A percentile compares a stretch with the other conserved stretches of the same genome.
These are phyloP conservation scores for Hapsidospora chrysogenum DNA, from an alignment of 495 filamentous ascomycete genomes.

Conservation along the genomic window DNA sequence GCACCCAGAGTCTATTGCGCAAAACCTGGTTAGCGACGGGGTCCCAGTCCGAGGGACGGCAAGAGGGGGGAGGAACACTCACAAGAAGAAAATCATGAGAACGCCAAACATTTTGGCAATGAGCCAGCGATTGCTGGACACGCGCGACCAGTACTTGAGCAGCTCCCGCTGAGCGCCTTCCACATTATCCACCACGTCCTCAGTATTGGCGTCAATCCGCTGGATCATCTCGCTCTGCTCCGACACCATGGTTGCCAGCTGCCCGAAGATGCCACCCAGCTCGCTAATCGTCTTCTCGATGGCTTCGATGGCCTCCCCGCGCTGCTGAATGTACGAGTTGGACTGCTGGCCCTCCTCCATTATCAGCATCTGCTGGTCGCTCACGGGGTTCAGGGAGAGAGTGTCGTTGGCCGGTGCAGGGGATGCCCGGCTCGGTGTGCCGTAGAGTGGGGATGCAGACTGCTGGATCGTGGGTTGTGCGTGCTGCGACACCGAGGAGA, in stretches of 20 bases:
- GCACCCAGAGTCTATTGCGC: conserved; percentile 16
- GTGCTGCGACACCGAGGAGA: conserved; percentile 72
- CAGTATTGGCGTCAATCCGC: conserved; percentile 83
- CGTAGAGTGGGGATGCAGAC: conserved; percentile 69
- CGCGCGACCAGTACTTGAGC: conserved; percentile 91
- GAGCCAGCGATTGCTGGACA: conserved; percentile 89
- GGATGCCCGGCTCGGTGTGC: conserved; percentile 49
- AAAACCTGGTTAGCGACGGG: not conserved
- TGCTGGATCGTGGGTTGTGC: conserved; percentile 40
- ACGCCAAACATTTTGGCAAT: conserved; percentile 98
- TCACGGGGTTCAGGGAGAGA: conserved; percentile 71
- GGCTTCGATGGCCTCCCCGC: conserved; percentile 89
- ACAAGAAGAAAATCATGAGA: conserved; percentile 41
- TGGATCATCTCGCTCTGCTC: conserved; percentile 94
- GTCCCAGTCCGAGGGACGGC: conserved; percentile 9
- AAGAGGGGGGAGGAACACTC: conserved; percentile 7
- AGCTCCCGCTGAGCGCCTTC: conserved; percentile 86
- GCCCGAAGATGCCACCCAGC: conserved; percentile 88
- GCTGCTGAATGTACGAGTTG: conserved; percentile 81
- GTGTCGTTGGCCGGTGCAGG: conserved; percentile 48
- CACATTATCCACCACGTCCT: conserved; percentile 76
- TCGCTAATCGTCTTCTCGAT: conserved; percentile 93
- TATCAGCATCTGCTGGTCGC: conserved; percentile 77
- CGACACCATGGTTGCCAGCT: conserved; percentile 92
- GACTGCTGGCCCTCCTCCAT: conserved; percentile 84